Evolutionary conservation across 139 green algal species (phyloP), one percentile per base, ranked within the genome.

Genomic region (Chlorella ohadii): DNA sequence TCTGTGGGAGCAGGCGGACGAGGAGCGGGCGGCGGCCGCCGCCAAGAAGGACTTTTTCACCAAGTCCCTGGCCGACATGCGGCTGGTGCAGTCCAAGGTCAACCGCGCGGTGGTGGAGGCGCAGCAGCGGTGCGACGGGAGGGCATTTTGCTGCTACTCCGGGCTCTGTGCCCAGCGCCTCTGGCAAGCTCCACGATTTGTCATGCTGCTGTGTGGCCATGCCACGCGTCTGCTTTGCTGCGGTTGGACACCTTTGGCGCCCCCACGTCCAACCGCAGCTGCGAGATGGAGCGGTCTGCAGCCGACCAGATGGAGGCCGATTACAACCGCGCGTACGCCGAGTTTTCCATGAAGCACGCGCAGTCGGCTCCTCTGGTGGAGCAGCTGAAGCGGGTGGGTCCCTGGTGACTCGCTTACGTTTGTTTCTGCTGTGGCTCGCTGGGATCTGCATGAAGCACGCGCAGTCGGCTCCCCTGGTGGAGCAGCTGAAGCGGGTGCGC

Each of bases 41-140:
- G 86, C 82, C 28, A 81, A 75, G 51, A 39, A 59, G 34, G 76
- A 87, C 15, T 90, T 87, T 33, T 90, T 79, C 86, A 90, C 86
- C 23, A 38, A 51, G 15, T 25, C 86, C 34, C 59, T 90, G 38
- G 82, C 38, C 9, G 81, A 85, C 33, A 34, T 90, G 44, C 72
- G 86, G 31, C 59, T 90, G 47, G 56, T 77, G 16, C 75, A 87
- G 72, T 85, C 73, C 74, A 87, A 85, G 38, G 82, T 90, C 66
- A 72, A 76, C 4, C 75, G 86, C 33, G 63, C 38, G 33, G 55
- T 87, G 74, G 81, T 85, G 64, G 86, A 87, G 75, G 86, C 82
- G n/a, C 79, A 91, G 67, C 86, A 87, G 86, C 75, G 86, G 56
- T 75, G 63, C 39, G 78, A 3, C 19, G 27, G 56, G 27, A 9